These are phyloP conservation scores for Cladosporium sp. DNA, from an alignment of 2,329 filamentous ascomycete genomes.

Conservation along the genomic window DNA sequence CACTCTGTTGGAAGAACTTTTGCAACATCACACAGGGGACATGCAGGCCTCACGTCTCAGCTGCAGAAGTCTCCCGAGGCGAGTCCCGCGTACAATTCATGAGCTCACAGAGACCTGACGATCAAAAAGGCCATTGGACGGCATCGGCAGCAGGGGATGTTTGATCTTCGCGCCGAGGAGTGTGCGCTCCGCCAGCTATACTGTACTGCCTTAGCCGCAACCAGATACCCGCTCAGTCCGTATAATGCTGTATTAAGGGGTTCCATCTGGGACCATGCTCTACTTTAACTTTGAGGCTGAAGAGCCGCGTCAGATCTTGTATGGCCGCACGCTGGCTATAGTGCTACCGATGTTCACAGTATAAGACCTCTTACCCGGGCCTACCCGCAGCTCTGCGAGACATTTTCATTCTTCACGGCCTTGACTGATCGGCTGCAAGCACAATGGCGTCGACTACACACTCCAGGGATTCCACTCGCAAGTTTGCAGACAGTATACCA, in stretches of 20 bases:
- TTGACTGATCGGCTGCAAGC: not conserved
- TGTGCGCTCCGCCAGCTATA: not conserved
- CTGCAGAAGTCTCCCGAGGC: not conserved
- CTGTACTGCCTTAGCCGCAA: not conserved
- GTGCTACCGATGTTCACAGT: not conserved
- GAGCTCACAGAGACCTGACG: not conserved
- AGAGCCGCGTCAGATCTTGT: slow-evolving; percentile 3
- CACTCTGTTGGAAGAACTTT: not conserved
- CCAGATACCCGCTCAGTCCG: not conserved
- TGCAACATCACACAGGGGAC: not conserved
- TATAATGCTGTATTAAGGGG: not conserved
- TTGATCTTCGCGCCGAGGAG: not conserved
- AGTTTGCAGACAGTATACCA: not conserved
- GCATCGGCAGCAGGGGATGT: not conserved
- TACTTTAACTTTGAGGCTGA: not conserved
- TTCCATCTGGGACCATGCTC: not conserved
- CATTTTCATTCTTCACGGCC: not conserved
- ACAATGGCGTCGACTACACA: not conserved
- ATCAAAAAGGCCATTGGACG: not conserved
- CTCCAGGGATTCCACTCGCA: not conserved
- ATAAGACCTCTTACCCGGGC: not conserved
- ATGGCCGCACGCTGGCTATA: not conserved
- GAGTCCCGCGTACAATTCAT: not conserved
- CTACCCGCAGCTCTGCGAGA: not conserved
- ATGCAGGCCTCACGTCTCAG: not conserved